Conservation (phyloP, 345 rosid species). For the Erodium maritimum region DNA sequence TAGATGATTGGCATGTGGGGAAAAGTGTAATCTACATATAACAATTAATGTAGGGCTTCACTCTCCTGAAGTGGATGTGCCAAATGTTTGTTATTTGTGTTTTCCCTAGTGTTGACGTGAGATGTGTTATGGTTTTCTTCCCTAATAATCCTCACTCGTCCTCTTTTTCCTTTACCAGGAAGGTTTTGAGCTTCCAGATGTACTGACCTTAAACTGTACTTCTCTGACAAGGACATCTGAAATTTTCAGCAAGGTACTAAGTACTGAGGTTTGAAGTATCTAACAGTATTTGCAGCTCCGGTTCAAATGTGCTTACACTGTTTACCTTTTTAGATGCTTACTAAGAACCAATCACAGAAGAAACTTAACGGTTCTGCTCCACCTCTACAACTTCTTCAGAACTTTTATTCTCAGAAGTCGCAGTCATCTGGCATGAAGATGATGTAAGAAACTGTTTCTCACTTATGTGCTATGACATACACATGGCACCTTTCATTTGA, state of each 20-base stretch:
- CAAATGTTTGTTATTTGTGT: neutral
- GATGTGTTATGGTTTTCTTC: neutral
- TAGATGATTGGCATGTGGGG: too few relatives aligned
- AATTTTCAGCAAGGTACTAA: slow-evolving; percentile 64
- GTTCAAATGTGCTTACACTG: neutral
- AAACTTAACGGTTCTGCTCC: slow-evolving; percentile 29
- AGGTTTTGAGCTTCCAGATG: slow-evolving; percentile 40
- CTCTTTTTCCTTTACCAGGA: slow-evolving; percentile 21
- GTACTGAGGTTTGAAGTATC: neutral
- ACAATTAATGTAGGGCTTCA: neutral
- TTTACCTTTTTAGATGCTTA: slow-evolving; percentile 45
- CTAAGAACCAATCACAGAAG: slow-evolving; percentile 21
- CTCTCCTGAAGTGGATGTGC: neutral
- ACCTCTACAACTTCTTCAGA: slow-evolving; percentile 52
- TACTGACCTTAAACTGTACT: slow-evolving; percentile 57
- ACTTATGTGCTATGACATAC: neutral
- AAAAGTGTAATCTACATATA: too few relatives aligned
- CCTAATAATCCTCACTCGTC: slow-evolving; percentile 1
- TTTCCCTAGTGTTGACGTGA: neutral
- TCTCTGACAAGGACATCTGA: slow-evolving; percentile 53
- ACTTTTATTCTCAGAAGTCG: slow-evolving; percentile 43
- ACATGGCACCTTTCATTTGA: neutral
- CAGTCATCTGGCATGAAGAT: slow-evolving; percentile 35
- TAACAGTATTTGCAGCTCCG: neutral
- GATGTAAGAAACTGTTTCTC: slow-evolving; percentile 39